Evolutionary conservation across 129 eudicot genomes (phyloP), one percentile per base, ranked within the genome.

Genomic region (Centrapalus pauciflorus): DNA sequence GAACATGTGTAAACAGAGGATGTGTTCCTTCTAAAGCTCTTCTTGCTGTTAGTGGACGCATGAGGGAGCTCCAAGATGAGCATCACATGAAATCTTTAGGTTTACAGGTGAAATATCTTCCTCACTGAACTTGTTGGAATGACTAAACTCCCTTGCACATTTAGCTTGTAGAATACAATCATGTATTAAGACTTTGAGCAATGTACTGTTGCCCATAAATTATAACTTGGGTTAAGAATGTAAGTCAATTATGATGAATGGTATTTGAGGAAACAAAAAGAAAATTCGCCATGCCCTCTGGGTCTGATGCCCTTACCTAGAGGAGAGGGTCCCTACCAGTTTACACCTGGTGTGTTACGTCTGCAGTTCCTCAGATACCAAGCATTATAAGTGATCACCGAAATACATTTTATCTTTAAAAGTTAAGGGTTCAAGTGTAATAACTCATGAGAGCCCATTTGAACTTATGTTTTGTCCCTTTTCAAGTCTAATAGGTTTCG

Each of bases 1-100:
- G 97, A 63, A 90, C 97, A 51, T 90, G 97, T 73, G 95, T 90
- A 66, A 90, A 90, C 74, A 71, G 97, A 75, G 97, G 97, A 3
- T 87, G 97, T 74, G 97, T 91, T 62, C 97, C 97, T 73, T 91
- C 97, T 27, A 91, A 91, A 75, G 97, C 97, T 40, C 90, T 91
- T 62, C 90, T 91, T 26, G 97, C 97, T 56, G 97, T 87, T 40
- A 85, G 97, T 74, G 94, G 97, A 13, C 79, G 96, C 70, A 87
- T 91, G 97, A 87, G 96, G 17, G 97, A 85, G 57, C 97, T 87
- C 61, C 95, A 91, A 72, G 76, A 87, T 67, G 93, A 87, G 29
- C 93, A 82, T 49, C 97, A 91, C 65, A 25, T 91, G 80, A 91
- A 91, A 79, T 74, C 94, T 57, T 79, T 91, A 37, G 97, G 96